These are phyloP conservation scores for Graphilbum ipis-grandicollis DNA, from an alignment of 2,329 filamentous ascomycete species.

Conservation along the genomic window DNA sequence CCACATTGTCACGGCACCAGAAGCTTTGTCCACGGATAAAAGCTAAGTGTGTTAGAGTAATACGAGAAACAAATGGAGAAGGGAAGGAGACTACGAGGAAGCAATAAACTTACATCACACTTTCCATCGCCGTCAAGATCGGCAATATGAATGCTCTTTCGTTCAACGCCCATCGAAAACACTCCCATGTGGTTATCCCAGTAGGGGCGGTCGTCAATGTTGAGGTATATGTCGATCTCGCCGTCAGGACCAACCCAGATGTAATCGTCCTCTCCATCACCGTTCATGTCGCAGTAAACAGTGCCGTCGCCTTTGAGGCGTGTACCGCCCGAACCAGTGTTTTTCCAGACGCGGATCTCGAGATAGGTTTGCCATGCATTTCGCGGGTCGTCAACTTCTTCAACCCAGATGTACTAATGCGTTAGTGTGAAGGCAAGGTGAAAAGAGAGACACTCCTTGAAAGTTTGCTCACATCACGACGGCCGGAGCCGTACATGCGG, in stretches of 20 bases:
- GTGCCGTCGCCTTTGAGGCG: conserved; percentile 11
- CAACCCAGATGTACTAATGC: conserved; percentile 2
- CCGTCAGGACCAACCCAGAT: neutral
- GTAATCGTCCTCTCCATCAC: neutral
- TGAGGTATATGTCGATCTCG: neutral
- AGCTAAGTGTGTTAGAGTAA: no score
- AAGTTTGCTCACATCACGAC: neutral
- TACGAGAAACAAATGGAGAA: no score
- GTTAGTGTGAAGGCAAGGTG: neutral
- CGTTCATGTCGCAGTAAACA: conserved; percentile 1
- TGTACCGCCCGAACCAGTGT: conserved; percentile 10
- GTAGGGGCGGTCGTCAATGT: neutral
- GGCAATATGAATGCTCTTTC: neutral
- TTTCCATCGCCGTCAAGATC: neutral
- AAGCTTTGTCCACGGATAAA: no score
- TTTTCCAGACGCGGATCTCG: conserved; percentile 2
- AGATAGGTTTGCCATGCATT: neutral
- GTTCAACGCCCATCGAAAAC: neutral
- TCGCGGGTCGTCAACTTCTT: conserved; percentile 12
- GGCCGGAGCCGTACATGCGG: neutral
- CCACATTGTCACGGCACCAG: no score
- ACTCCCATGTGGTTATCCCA: neutral
- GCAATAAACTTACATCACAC: neutral
- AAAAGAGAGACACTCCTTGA: neutral
- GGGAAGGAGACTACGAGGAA: no score